phyloP scores from a whole-genome alignment of 148 eudicot species.

The Pharnaceum exiguum region DNA sequence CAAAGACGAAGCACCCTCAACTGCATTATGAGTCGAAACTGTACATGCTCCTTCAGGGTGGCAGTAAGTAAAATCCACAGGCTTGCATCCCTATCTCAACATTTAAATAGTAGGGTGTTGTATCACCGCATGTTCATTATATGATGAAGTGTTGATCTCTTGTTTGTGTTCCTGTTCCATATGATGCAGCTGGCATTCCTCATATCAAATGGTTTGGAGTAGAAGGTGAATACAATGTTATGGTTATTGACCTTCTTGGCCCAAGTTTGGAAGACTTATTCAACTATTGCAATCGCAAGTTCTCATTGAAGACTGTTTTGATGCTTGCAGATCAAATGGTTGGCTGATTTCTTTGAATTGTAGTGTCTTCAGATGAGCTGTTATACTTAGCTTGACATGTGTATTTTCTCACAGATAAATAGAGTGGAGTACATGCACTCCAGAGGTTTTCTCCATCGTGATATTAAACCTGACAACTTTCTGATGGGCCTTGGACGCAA shows the following conservation, averaged over 20 bases:
- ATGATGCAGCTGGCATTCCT: slow-evolving; percentile 68
- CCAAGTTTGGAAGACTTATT: slow-evolving; percentile 87
- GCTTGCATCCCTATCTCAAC: too few species aligned
- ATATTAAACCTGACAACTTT: slow-evolving; percentile 96
- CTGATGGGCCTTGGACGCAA: slow-evolving; percentile 97
- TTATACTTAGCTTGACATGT: neutral
- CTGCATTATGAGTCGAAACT: slow-evolving; percentile 82
- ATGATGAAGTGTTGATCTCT: neutral
- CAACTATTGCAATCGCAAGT: slow-evolving; percentile 75
- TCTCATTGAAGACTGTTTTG: slow-evolving; percentile 75
- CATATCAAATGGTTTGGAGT: slow-evolving; percentile 86
- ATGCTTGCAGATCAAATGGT: slow-evolving; percentile 94
- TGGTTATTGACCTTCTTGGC: slow-evolving; percentile 94
- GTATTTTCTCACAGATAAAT: slow-evolving; percentile 42
- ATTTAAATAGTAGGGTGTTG: too few species aligned
- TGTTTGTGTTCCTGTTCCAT: neutral
- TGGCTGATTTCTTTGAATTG: slow-evolving; percentile 16
- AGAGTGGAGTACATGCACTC: slow-evolving; percentile 95
- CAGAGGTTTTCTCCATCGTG: slow-evolving; percentile 99
- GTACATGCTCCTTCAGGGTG: slow-evolving; percentile 90
- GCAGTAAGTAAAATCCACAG: slow-evolving; percentile 55
- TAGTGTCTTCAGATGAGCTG: neutral
- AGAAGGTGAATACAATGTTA: slow-evolving; percentile 75
- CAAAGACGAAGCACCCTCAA: slow-evolving; percentile 86
- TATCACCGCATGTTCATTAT: neutral